Base-by-base conservation (phyloP, 257 asterid species). In the Rauvolfia tetraphylla region DNA sequence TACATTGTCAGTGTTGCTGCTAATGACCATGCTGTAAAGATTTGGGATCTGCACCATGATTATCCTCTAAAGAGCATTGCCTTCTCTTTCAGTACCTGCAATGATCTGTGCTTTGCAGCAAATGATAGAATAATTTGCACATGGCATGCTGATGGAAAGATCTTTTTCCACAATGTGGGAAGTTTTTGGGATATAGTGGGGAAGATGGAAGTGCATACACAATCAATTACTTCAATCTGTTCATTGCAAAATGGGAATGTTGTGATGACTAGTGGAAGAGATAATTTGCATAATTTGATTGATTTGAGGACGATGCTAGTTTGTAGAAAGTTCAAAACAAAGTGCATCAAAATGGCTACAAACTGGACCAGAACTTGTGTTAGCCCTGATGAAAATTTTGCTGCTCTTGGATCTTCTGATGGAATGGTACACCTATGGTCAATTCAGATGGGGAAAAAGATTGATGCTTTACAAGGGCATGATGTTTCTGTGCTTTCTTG, bases 241-340 rank as follows among this genome's bases (percentile, higher is more conserved):
- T 65, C 79, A 65, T 18, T 75, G 48, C 79, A 75, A 8, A 66
- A 48, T 65, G 79, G 73, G 65, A 75, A 75, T 49, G 66, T 75
- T 75, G 51, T 65, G 79, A 61, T 75, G 79, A 65, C 12, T 2
- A 75, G 79, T 49, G 79, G 79, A 66, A 75, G 66, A 51, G 73
- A 75, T 36, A 65, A 48, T 49, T 48, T 65, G 73, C 73, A 75
- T 59, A 75, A 75, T 34, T n/a, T 75, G 48, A 49, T 75, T 75
- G 73, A 75, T 75, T 29, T 49, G 17, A 75, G 73, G 79, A 63
- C 54, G 15, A 75, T 75, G 79, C 42, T 65, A 75, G 79, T 75
- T 48, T 75, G 73, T 33, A n/a, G 54, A 27, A 65, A 65, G 41
- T 65, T 75, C 12, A 49, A 75, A 44, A 49, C 56, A 31, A 75